A percentile compares a stretch with the other conserved stretches of the same genome.
Evolutionary conservation across 2,329 filamentous ascomycete species (phyloP).

Genomic region (Pseudovirgaria hyperparasitica): DNA sequence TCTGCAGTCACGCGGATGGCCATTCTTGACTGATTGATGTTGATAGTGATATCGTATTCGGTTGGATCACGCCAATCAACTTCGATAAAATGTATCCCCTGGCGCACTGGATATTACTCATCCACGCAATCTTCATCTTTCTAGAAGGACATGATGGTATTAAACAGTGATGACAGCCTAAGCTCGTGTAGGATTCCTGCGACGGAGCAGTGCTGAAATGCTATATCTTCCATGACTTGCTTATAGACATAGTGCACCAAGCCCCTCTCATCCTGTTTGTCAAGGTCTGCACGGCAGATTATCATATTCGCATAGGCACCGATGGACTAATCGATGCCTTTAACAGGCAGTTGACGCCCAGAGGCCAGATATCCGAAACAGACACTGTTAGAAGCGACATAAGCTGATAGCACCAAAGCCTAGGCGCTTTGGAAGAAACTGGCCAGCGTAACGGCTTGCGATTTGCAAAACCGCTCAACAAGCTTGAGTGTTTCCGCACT

Average conservation of each 20-base stretch:
- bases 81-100: no score
- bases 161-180: neutral
- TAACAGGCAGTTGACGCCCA: constrained; percentile 39
- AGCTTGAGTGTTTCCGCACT: constrained; percentile 16
- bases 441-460: constrained; percentile 33
- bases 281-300: constrained; percentile 29
- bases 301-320: constrained; percentile 45
- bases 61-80: no score
- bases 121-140: no score
- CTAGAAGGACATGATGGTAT: neutral
- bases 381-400: constrained; percentile 34
- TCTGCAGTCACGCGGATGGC: no score
- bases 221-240: constrained; percentile 15
- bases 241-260: constrained; percentile 1
- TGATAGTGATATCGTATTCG: constrained; percentile 22
- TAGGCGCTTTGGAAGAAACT: constrained; percentile 40
- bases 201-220: constrained; percentile 15
- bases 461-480: constrained; percentile 25
- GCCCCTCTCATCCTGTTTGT: neutral
- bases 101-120: no score
- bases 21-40: no score
- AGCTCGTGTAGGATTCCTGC: constrained; percentile 2
- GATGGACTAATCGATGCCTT: constrained; percentile 34
- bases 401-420: constrained; percentile 37
- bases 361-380: constrained; percentile 43